These are phyloP conservation scores for Neocatenulostroma microsporum DNA, from an alignment of 2,329 filamentous ascomycete species.

Conservation along the genomic window DNA sequence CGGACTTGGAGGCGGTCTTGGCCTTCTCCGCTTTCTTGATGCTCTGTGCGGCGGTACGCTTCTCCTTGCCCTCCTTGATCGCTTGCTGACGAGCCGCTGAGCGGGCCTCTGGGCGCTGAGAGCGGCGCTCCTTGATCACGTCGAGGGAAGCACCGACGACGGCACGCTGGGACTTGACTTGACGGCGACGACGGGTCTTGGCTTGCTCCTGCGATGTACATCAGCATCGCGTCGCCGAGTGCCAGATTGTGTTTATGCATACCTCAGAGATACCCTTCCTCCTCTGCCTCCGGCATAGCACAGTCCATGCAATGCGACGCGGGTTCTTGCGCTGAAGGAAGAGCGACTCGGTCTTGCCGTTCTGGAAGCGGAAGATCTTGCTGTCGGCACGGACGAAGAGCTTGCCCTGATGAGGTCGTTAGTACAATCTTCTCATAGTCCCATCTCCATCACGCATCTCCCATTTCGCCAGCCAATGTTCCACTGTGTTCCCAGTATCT, in stretches of 20 bases:
- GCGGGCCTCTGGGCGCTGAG: conserved; percentile 90
- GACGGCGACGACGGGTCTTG: conserved; percentile 98
- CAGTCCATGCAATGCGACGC: conserved; percentile 97
- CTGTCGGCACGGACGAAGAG: conserved; percentile 99
- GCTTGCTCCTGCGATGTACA: conserved; percentile 71
- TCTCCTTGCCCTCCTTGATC: conserved; percentile 98
- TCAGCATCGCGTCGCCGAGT: conserved; percentile 14
- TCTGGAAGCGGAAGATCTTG: conserved; percentile 99
- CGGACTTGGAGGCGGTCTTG: conserved; percentile 67
- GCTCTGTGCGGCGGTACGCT: conserved; percentile 80
- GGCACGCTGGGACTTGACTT: conserved; percentile 97
- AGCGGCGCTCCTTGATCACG: conserved; percentile 98
- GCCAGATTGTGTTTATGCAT: conserved; percentile 29
- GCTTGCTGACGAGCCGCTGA: conserved; percentile 79
- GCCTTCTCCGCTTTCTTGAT: conserved; percentile 99
- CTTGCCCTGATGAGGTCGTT: conserved; percentile 67
- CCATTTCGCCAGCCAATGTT: too few species aligned
- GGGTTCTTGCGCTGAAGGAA: conserved; percentile 99
- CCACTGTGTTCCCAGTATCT: too few species aligned
- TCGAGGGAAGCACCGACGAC: conserved; percentile 99
- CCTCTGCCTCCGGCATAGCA: conserved; percentile 97
- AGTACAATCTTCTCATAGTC: too few species aligned
- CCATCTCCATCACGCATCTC: too few species aligned
- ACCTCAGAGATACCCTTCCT: conserved; percentile 99
- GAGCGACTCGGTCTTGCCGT: conserved; percentile 98